Percentiles rank a stretch among this genome's conserved stretches.
Conservation (phyloP, 495 filamentous ascomycete species). For the Parathielavia appendiculata region DNA sequence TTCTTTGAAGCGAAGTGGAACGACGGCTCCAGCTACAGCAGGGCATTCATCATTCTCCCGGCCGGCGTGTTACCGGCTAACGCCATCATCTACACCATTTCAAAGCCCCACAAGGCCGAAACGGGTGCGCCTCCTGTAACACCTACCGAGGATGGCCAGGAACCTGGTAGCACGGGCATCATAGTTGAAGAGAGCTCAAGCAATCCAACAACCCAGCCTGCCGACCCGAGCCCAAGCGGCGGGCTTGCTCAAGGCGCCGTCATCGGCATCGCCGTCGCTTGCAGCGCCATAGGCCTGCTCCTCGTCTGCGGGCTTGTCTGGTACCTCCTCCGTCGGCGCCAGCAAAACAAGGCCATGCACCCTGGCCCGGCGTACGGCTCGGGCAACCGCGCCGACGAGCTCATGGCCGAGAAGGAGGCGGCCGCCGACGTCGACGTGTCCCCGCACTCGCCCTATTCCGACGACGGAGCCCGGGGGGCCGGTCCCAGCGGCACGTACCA, state of each 20-base stretch:
- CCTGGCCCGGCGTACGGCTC: constrained; percentile 20
- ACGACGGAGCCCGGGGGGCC: constrained; percentile 27
- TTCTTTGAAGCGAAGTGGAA: constrained; percentile 24
- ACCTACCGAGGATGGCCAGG: background rate
- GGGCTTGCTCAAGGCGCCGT: constrained; percentile 33
- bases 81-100: background rate
- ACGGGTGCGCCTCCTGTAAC: background rate
- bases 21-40: constrained; percentile 17
- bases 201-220: background rate
- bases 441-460: constrained; percentile 37
- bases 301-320: constrained; percentile 32
- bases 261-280: constrained; percentile 42
- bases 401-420: constrained; percentile 43
- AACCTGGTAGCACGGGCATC: background rate
- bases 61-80: background rate
- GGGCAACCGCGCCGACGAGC: constrained; percentile 27
- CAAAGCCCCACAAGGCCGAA: background rate
- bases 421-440: constrained; percentile 28
- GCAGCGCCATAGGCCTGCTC: constrained; percentile 31
- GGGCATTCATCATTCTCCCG: constrained; percentile 14
- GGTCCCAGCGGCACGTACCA: constrained; percentile 7
- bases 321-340: constrained; percentile 34
- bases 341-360: constrained; percentile 14
- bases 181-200: background rate
- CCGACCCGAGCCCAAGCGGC: background rate